Evolutionary conservation across 2,329 filamentous ascomycete genomes (phyloP).

Genomic region (Neonectria ditissima): DNA sequence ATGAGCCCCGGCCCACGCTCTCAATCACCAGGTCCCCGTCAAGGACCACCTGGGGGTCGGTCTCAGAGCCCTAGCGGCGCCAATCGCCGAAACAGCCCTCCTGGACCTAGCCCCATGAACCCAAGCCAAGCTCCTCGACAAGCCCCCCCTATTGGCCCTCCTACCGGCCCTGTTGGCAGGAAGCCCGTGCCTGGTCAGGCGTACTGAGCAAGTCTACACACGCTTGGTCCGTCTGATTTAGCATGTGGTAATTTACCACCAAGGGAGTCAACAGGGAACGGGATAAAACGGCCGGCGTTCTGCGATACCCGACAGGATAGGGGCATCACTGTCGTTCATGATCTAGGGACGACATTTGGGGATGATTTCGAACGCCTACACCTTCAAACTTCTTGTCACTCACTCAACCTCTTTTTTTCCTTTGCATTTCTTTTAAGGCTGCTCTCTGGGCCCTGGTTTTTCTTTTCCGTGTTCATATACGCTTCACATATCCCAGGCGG

Average conservation of each 20-base stretch:
- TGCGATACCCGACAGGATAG: constrained; percentile 40
- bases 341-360: constrained; percentile 39
- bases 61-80: constrained; percentile 58
- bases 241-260: constrained; percentile 26
- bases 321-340: constrained; percentile 41
- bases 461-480: constrained; percentile 43
- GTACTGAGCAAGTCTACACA: constrained; percentile 48
- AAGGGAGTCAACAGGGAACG: constrained; percentile 38
- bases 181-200: constrained; percentile 70
- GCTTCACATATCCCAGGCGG: constrained; percentile 39
- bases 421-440: constrained; percentile 30
- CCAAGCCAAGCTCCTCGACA: constrained; percentile 51
- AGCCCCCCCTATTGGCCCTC: constrained; percentile 46
- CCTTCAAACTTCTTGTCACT: constrained; percentile 42
- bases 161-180: constrained; percentile 59
- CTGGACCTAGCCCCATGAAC: constrained; percentile 62
- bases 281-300: constrained; percentile 47
- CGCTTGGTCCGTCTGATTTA: constrained; percentile 28
- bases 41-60: constrained; percentile 46
- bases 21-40: constrained; percentile 40
- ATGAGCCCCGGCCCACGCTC: constrained; percentile 53
- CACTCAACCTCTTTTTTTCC: constrained; percentile 27
- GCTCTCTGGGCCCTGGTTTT: constrained; percentile 31
- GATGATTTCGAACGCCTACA: constrained; percentile 37
- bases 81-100: constrained; percentile 56